Evolutionary conservation across 1,284 basidiomycete genomes (phyloP), one percentile per base, ranked within the genome.

Genomic region (Ustilago bromivora): DNA sequence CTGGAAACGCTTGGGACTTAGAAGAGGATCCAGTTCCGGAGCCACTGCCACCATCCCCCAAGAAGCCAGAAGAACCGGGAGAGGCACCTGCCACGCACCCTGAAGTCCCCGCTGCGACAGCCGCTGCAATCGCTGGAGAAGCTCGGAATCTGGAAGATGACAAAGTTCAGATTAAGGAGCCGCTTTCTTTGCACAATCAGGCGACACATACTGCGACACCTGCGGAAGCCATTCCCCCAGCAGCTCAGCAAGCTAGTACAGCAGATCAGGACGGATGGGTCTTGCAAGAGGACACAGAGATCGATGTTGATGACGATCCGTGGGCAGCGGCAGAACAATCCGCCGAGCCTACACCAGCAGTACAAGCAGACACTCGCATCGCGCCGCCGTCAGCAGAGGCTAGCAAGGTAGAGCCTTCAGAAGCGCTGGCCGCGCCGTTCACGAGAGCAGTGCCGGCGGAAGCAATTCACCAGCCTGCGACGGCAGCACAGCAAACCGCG

Each of bases 1-100:
- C 35, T 38, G 19, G 23, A 1, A 66, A 79, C 47, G 78, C 78
- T 3, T 80, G 79, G 79, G 67, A 64, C 4, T 54, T 81, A 6
- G 41, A 67, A 4, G 61, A 70, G 15, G 61, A 67, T 38, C 55
- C 64, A 8, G 60, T 35, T 8, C 34, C 52, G 8, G 38, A 57
- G 49, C 55, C 4, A 31, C 9, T 47, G 40, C 54, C 54, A 19
- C 8, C 17, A 13, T 57, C 65, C 41, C 46, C 58, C 34, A 41
- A 57, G 36, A 41, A 66, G 43, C 19, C 31, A 19, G 10, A 17
- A 41, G 38, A 31, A 10, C 28, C 31, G 5, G 40, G 19, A 12
- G 3, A 8, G 41, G 23, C 46, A 15, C 23, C 35, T 10, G 10
- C 35, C 51, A 43, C 57, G n/a, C n/a, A 19, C 6, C 40, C 11